Evolutionary conservation across 805 yeast genomes (phyloP).

Genomic region (Saturnispora sanitii): DNA sequence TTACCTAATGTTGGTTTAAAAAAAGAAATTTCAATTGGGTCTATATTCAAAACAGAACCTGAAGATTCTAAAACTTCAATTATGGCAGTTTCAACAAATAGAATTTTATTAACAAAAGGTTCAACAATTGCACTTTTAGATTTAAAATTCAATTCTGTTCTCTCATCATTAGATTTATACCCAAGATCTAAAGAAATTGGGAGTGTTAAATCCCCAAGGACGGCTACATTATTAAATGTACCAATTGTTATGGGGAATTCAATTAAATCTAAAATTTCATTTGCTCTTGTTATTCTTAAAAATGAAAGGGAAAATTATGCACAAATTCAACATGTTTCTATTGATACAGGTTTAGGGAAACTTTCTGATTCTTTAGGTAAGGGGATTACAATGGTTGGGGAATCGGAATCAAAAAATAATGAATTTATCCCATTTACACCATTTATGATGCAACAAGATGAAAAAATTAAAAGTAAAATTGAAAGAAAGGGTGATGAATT

Average conservation of each 20-base stretch:
- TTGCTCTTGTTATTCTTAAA: constrained; percentile 33
- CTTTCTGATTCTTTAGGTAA: constrained; percentile 64
- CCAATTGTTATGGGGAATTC: constrained; percentile 36
- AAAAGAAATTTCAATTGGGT: constrained; percentile 19
- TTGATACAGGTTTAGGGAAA: constrained; percentile 59
- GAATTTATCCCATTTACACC: constrained; percentile 10
- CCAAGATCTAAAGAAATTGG: constrained; percentile 21
- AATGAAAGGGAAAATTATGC: constrained; percentile 35
- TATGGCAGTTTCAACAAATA: constrained; percentile 33
- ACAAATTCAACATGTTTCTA: constrained; percentile 34
- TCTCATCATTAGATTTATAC: constrained; percentile 23
- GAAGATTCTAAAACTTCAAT: constrained; percentile 27
- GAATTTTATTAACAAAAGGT: constrained; percentile 35
- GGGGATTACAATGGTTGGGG: constrained; percentile 30
- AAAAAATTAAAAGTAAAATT: constrained; percentile 19
- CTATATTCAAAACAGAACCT: constrained; percentile 22
- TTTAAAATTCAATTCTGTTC: constrained; percentile 32
- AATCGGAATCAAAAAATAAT: constrained; percentile 10
- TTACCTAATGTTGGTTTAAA: constrained; percentile 28
- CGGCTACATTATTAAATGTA: constrained; percentile 24
- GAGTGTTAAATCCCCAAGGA: constrained; percentile 19
- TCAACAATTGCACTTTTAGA: constrained; percentile 36
- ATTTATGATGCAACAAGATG: constrained; percentile 17
- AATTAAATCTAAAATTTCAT: constrained; percentile 30
- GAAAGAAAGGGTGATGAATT: constrained; percentile 18